These are phyloP conservation scores for Vigna reflexopilosa DNA, from an alignment of 306 rosid genomes.

Conservation along the genomic window DNA sequence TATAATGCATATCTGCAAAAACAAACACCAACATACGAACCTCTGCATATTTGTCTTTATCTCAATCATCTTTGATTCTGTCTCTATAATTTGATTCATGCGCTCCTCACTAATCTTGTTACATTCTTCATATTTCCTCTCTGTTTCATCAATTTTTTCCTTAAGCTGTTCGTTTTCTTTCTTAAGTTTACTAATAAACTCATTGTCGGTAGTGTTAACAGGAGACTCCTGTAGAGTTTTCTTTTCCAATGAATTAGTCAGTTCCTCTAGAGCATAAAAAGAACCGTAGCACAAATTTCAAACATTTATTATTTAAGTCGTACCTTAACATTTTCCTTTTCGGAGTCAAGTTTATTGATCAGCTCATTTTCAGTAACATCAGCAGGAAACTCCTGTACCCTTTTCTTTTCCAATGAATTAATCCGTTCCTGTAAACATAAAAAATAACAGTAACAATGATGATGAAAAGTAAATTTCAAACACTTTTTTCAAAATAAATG, in stretches of 20 bases:
- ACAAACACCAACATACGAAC: conserved; percentile 49
- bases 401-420: conserved; percentile 43
- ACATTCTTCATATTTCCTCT: conserved; percentile 59
- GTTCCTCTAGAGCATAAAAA: conserved; percentile 36
- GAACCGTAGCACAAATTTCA: conserved; percentile 4
- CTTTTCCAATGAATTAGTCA: conserved; percentile 41
- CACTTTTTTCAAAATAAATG: background rate
- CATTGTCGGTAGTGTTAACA: conserved; percentile 55
- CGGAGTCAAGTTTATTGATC: conserved; percentile 58
- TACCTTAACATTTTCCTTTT: conserved; percentile 81
- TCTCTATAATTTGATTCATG: conserved; percentile 74
- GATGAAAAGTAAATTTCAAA: background rate
- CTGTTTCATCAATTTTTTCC: conserved; percentile 79
- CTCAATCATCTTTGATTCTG: conserved; percentile 83
- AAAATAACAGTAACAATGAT: background rate
- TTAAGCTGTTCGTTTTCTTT: conserved; percentile 76
- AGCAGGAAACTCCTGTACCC: conserved; percentile 51
- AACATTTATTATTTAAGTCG: conserved; percentile 1
- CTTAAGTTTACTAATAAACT: conserved; percentile 53
- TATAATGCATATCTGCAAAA: conserved; percentile 32
- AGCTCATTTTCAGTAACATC: conserved; percentile 56
- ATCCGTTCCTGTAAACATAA: conserved; percentile 38
- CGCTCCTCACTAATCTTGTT: conserved; percentile 72
- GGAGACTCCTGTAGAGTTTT: conserved; percentile 51
- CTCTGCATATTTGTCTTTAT: conserved; percentile 87